phyloP scores from a whole-genome alignment of 441 rosid species.

The Breynia disticha region DNA sequence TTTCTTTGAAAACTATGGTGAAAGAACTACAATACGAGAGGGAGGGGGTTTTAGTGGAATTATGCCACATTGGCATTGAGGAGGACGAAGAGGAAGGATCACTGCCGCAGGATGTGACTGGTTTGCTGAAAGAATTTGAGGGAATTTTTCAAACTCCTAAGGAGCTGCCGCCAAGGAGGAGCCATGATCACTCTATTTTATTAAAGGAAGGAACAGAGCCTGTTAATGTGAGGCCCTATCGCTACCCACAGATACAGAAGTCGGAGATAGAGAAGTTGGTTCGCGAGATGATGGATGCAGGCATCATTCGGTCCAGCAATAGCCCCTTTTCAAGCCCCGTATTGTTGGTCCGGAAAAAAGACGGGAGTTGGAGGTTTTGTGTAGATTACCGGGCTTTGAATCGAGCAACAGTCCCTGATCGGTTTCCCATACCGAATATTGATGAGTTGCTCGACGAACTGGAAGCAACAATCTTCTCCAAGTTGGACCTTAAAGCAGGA shows the following conservation, averaged over 20 bases:
- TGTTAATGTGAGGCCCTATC: neutral
- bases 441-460: neutral
- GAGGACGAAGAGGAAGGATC: too few relatives aligned
- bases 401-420: neutral
- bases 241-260: neutral
- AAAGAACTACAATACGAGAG: too few relatives aligned
- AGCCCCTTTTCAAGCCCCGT: neutral
- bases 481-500: slow-evolving; percentile 1
- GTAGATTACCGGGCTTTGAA: too few relatives aligned
- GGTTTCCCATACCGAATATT: neutral
- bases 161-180: neutral
- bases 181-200: neutral
- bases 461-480: neutral
- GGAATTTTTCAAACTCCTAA: too few relatives aligned
- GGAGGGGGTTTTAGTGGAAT: too few relatives aligned
- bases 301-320: neutral
- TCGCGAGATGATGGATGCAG: neutral
- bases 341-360: too few relatives aligned
- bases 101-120: too few relatives aligned
- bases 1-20: too few relatives aligned
- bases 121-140: neutral
- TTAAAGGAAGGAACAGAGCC: neutral
- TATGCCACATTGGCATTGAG: too few relatives aligned
- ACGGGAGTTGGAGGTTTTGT: too few relatives aligned
- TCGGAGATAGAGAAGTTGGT: neutral